Base-by-base conservation (phyloP, 768 basidiomycete genomes). In the Neoboletus brunneissimus region DNA sequence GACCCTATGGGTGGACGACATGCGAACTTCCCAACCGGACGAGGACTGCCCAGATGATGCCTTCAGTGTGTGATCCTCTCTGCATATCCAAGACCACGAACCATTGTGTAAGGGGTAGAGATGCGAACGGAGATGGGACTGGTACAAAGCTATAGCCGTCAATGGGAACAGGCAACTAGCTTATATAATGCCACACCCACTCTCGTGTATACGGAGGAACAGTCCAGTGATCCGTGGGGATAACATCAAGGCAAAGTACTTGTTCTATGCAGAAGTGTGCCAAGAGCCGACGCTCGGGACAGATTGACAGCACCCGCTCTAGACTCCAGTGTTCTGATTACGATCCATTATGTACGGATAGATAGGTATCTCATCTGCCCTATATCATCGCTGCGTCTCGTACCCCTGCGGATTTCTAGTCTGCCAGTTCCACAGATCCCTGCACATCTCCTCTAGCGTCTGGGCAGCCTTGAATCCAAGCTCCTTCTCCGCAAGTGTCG, bases 391-490 rank as follows among this genome's bases (percentile, higher is more conserved):
- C 64, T 65, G 53, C 49, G 73, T 73, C 25, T 9, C 54, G 60
- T 91, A 97, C 3, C 94, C 94, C 31, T 82, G 68, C 8, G 90
- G 91, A 65, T 97, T 91, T 72, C 85, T 91, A n/a, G 84, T 85
- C 77, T 98, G 96, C 93, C 95, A 99, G 76, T 95, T 95, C 97
- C 97, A 98, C 64, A 97, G 77, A 73, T 99, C 97, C 54, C 84
- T 79, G 73, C 97, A 98, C 93, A 98, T 98, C 54, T 87, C 86
- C 59, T 94, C 88, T 44, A 99, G 80, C 64, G 86, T 80, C 66
- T 85, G 81, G 27, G 80, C 77, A 13, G 96, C 96, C 58, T 83
- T 82, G 81, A 98, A 99, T 7, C 92, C 92, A 31, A 99, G 87
- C 71, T 98, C 96, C 68, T 84, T 84, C 76, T 95, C 85, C 0